phyloP scores from a whole-genome alignment of 1,139 yeast species.

The Saccharomyces hybrid region DNA sequence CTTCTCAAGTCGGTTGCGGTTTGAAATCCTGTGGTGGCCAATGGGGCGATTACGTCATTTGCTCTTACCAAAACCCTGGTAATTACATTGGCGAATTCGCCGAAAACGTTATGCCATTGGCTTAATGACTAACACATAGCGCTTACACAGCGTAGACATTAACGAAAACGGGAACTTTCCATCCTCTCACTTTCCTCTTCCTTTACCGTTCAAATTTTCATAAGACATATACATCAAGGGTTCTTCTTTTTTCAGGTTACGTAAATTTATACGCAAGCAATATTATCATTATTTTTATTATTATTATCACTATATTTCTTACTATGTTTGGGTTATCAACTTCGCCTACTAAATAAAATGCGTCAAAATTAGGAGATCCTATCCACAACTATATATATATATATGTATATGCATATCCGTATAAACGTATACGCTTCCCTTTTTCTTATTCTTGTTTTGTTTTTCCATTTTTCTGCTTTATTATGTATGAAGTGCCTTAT shows the following conservation, averaged over 20 bases:
- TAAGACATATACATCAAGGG: background rate
- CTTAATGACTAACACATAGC: slow-evolving; percentile 2
- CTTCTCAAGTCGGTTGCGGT: slow-evolving; percentile 57
- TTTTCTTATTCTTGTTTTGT: too few relatives aligned
- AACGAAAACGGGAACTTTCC: background rate
- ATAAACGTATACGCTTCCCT: background rate
- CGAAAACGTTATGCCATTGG: slow-evolving; percentile 41
- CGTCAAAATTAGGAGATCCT: background rate
- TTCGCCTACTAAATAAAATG: too few relatives aligned
- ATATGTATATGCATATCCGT: background rate
- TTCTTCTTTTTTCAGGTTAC: background rate
- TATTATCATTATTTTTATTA: too few relatives aligned
- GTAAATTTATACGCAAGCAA: background rate
- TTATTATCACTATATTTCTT: too few relatives aligned
- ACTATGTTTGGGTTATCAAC: too few relatives aligned
- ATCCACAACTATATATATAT: background rate
- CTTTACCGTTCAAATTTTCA: background rate
- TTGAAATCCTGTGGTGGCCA: slow-evolving; percentile 44
- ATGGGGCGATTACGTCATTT: slow-evolving; percentile 50
- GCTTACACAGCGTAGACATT: background rate
- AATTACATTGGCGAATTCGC: slow-evolving; percentile 41
- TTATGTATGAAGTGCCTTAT: background rate
- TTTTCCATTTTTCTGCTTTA: background rate
- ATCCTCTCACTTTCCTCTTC: background rate
- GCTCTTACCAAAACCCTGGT: slow-evolving; percentile 61